Evolutionary conservation across 176 grass and related monocot genomes (phyloP).

Genomic region (Eragrostis nindensis): DNA sequence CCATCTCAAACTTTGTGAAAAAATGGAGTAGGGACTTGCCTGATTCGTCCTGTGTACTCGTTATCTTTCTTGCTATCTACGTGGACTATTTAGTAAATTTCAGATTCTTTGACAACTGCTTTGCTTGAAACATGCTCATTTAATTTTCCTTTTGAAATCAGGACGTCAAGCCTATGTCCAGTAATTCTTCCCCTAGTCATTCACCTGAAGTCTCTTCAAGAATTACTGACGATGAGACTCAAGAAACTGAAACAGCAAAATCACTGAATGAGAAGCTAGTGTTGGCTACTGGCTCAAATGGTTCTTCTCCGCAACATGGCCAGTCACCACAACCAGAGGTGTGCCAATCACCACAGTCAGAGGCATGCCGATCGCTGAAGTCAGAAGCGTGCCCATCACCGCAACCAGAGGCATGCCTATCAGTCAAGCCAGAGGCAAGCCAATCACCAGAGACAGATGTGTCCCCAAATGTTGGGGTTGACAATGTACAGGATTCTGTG

Average conservation of each 20-base stretch:
- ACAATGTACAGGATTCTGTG: constrained; percentile 55
- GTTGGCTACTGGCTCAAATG: constrained; percentile 25
- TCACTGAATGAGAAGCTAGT: constrained; percentile 47
- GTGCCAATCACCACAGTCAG: too few relatives aligned
- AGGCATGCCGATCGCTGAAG: too few relatives aligned
- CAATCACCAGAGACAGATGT: constrained; percentile 37
- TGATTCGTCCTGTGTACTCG: neutral
- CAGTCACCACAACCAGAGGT: constrained; percentile 33
- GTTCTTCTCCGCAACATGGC: constrained; percentile 47
- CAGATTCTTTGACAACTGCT: constrained; percentile 19
- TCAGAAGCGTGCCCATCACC: too few relatives aligned
- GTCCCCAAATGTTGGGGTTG: constrained; percentile 36
- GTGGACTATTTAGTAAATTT: neutral
- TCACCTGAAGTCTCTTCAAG: constrained; percentile 53
- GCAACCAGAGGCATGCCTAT: constrained; percentile 29
- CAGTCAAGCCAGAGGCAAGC: constrained; percentile 26
- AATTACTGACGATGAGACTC: constrained; percentile 47
- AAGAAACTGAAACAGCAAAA: constrained; percentile 43
- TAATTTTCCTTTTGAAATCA: constrained; percentile 27
- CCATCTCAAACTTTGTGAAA: constrained; percentile 29
- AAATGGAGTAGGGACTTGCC: neutral
- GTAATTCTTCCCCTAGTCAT: constrained; percentile 50
- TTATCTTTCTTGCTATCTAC: neutral
- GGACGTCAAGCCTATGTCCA: constrained; percentile 45
- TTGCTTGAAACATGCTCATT: constrained; percentile 37